phyloP scores from a whole-genome alignment of 495 filamentous ascomycete species.

The Aspergillus baeticus region DNA sequence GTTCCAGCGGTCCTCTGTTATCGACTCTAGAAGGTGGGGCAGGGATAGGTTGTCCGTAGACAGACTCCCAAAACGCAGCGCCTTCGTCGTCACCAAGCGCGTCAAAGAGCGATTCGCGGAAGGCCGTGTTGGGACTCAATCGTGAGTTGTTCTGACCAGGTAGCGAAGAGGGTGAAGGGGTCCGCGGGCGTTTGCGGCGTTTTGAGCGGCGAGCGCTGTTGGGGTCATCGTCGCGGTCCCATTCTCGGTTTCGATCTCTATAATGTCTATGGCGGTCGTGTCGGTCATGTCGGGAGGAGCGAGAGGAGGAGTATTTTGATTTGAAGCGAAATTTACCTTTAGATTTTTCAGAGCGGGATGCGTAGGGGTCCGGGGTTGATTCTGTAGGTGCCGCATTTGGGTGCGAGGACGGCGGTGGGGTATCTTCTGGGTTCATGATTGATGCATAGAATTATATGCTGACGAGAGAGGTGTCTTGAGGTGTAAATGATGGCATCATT shows the following conservation, averaged over 20 bases:
- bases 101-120: conserved; percentile 96
- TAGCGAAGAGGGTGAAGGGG: conserved; percentile 8
- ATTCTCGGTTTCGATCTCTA: conserved; percentile 17
- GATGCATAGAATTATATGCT: background rate
- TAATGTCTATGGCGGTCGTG: conserved; percentile 29
- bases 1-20: conserved; percentile 63
- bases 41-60: conserved; percentile 88
- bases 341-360: conserved; percentile 20
- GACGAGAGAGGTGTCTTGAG: background rate
- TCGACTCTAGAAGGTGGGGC: conserved; percentile 24
- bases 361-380: conserved; percentile 5
- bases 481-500: background rate
- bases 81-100: conserved; percentile 99
- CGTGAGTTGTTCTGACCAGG: conserved; percentile 5
- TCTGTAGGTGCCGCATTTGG: background rate
- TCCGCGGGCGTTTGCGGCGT: conserved; percentile 16
- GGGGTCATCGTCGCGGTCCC: background rate
- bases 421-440: background rate
- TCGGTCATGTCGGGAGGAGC: conserved; percentile 15
- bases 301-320: conserved; percentile 10
- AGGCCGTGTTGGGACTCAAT: conserved; percentile 65
- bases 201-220: background rate
- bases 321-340: conserved; percentile 60
- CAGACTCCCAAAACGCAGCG: conserved; percentile 87
- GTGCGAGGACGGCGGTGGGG: background rate